Conservation (phyloP, 2,329 filamentous ascomycete species). For the Venturia pyrina region DNA sequence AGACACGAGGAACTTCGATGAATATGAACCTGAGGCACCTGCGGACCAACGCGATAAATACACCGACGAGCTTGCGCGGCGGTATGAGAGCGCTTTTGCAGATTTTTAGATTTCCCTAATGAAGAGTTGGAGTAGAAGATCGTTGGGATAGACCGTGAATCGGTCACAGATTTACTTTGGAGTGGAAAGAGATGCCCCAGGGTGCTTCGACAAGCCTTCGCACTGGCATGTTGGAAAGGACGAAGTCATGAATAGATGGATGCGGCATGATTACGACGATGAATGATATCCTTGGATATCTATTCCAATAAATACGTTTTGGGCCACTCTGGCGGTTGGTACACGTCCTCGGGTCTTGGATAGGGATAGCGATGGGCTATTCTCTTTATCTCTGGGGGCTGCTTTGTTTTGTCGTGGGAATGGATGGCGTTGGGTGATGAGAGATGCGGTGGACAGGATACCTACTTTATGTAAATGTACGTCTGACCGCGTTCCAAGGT, state of each 20-base stretch:
- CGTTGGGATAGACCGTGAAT: background rate
- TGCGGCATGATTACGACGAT: background rate
- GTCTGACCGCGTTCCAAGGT: background rate
- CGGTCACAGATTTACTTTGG: background rate
- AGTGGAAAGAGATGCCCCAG: background rate
- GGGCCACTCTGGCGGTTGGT: background rate
- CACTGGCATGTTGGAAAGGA: background rate
- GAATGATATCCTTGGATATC: background rate
- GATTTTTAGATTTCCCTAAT: slow-evolving; percentile 48
- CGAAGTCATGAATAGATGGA: background rate
- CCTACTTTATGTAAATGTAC: background rate
- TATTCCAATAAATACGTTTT: background rate
- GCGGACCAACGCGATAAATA: slow-evolving; percentile 45
- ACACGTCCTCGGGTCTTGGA: background rate
- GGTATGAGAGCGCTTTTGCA: slow-evolving; percentile 61
- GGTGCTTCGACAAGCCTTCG: background rate
- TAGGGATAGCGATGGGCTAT: background rate
- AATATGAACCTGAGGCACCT: slow-evolving; percentile 56
- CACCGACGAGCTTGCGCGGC: slow-evolving; percentile 55
- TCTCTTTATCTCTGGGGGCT: background rate
- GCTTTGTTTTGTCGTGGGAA: background rate
- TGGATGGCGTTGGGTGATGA: background rate
- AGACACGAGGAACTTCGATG: slow-evolving; percentile 72
- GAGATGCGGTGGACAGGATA: background rate
- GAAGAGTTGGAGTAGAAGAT: background rate